phyloP scores from a whole-genome alignment of 345 rosid species.

The Litchi chinensis region DNA sequence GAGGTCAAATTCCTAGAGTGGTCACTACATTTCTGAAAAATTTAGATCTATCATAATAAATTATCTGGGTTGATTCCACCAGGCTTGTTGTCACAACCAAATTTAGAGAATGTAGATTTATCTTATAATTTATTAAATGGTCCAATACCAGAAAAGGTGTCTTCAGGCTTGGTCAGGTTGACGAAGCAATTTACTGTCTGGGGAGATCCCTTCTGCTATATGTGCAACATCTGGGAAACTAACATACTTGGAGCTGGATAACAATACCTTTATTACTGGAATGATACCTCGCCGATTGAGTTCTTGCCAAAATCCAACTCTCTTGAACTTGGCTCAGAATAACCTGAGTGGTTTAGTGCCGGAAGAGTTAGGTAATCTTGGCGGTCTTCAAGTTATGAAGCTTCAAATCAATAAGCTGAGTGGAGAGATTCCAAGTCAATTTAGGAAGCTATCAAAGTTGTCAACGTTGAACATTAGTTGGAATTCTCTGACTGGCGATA shows the following conservation, averaged over 20 bases:
- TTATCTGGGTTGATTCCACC: slow-evolving; percentile 48
- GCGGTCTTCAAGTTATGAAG: slow-evolving; percentile 53
- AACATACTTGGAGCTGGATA: slow-evolving; percentile 69
- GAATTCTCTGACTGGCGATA: slow-evolving; percentile 55
- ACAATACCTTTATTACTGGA: slow-evolving; percentile 57
- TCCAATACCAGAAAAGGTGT: slow-evolving; percentile 43
- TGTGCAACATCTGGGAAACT: slow-evolving; percentile 33
- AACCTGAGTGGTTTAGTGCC: slow-evolving; percentile 48
- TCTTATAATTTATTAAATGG: slow-evolving; percentile 52
- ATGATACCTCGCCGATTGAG: slow-evolving; percentile 48
- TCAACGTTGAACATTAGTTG: slow-evolving; percentile 50
- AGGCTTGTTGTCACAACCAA: slow-evolving; percentile 40
- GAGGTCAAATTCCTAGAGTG: slow-evolving; percentile 48
- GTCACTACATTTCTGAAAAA: slow-evolving; percentile 40
- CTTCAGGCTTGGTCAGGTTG: slow-evolving; percentile 56
- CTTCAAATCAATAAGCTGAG: slow-evolving; percentile 55
- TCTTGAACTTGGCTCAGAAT: slow-evolving; percentile 63
- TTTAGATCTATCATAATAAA: slow-evolving; percentile 61
- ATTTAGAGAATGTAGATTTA: slow-evolving; percentile 53
- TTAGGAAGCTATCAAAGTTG: slow-evolving; percentile 34
- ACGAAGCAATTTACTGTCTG: slow-evolving; percentile 58
- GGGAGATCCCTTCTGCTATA: slow-evolving; percentile 35
- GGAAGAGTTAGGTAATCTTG: slow-evolving; percentile 39
- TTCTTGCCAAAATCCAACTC: slow-evolving; percentile 44
- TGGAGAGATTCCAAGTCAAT: slow-evolving; percentile 52